Evolutionary conservation across 805 yeast genomes (phyloP), one percentile per base, ranked within the genome.

Genomic region (Wickerhamomyces silvicola): DNA sequence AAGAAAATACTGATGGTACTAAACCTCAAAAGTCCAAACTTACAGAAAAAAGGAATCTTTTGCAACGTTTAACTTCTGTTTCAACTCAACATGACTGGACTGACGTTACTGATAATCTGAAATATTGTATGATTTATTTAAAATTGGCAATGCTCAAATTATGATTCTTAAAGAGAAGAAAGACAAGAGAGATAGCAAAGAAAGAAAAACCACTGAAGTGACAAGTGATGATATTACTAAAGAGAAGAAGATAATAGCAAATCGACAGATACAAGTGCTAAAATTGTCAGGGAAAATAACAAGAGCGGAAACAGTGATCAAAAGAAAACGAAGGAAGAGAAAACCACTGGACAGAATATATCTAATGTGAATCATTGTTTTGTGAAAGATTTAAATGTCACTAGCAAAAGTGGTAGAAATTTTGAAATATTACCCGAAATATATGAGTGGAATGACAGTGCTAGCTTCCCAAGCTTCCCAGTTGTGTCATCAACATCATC

Each of bases 301-400:
- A 13, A 19, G 24, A 27, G 24, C 74, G 75, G 28, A 76, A 72
- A 39, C 54, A 69, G 6, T 85, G 54, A 31, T 56, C 61, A 3
- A 58, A 61, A 25, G 72, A 72, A 41, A 68, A 68, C 36, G 64
- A 66, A n/a, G n/a, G n/a, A n/a, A n/a, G n/a, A n/a, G n/a, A n/a
- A n/a, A n/a, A n/a, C n/a, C n/a, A n/a, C n/a, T n/a, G n/a, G n/a
- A n/a, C n/a, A n/a, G n/a, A n/a, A n/a, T n/a, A n/a, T n/a, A n/a
- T n/a, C n/a, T 9, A 66, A 66, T 18, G 62, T 75, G 19, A 79
- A 86, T 85, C 76, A 70, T 41, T 74, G 81, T 18, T 66, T 59
- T 43, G 67, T 76, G 9, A 70, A 70, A 13, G 70, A 70, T 32
- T 47, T 62, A 28, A 61, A 59, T 23, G 54, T 56, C 5, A 45